Conservation (phyloP, 1,284 basidiomycete species). For the Ustilago loliicola region DNA sequence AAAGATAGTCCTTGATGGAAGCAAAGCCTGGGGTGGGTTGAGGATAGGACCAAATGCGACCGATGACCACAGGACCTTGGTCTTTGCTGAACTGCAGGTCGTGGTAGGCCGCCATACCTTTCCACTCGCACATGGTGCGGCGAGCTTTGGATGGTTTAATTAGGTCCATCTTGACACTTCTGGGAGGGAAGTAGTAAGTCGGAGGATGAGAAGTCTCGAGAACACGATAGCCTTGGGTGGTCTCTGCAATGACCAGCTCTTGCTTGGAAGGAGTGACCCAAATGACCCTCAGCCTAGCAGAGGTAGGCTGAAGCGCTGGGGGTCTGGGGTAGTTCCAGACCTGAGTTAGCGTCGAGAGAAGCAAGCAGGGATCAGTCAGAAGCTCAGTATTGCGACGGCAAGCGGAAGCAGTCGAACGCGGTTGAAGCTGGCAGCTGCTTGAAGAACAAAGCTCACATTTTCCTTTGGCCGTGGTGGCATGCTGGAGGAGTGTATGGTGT, state of each 20-base stretch:
- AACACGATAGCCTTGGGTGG: slow-evolving; percentile 63
- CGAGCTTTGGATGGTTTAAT: slow-evolving; percentile 56
- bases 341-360: slow-evolving; percentile 2
- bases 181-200: slow-evolving; percentile 65
- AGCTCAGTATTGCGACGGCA: background rate
- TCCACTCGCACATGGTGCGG: slow-evolving; percentile 69
- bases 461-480: slow-evolving; percentile 55
- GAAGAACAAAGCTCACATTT: slow-evolving; percentile 34
- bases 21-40: slow-evolving; percentile 55
- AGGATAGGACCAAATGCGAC: slow-evolving; percentile 66
- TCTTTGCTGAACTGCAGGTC: slow-evolving; percentile 56
- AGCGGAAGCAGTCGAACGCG: background rate
- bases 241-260: slow-evolving; percentile 64
- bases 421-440: background rate
- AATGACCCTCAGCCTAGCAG: slow-evolving; percentile 59
- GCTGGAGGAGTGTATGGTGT: background rate
- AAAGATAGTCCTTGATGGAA: slow-evolving; percentile 64
- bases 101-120: slow-evolving; percentile 64
- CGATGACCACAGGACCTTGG: slow-evolving; percentile 42
- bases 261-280: slow-evolving; percentile 58
- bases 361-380: background rate
- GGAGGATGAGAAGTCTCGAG: slow-evolving; percentile 68
- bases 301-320: slow-evolving; percentile 58
- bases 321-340: slow-evolving; percentile 69
- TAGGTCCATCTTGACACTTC: slow-evolving; percentile 50